Conservation (phyloP, 2,329 filamentous ascomycete species). For the Uncinocarpus reesii region DNA sequence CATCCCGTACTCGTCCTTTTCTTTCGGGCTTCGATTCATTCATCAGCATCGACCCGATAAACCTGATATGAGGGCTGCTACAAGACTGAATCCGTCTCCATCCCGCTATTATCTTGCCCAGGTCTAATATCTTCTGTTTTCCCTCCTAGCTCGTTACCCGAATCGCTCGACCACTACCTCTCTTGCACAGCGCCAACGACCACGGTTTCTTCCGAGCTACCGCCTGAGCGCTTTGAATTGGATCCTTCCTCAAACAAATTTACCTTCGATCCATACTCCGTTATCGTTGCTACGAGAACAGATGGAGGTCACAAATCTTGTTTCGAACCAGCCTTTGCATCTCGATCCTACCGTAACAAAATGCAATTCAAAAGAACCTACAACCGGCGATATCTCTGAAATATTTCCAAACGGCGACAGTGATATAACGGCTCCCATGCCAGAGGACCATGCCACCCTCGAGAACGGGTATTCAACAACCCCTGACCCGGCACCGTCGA, state of each 20-base stretch:
- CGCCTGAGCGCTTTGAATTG: not conserved
- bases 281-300: slow-evolving; percentile 14
- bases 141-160: not conserved
- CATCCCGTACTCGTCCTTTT: not conserved
- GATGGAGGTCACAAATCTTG: slow-evolving; percentile 18
- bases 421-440: slow-evolving; percentile 23
- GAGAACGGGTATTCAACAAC: slow-evolving; percentile 29
- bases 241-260: not conserved
- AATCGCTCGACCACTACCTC: not conserved
- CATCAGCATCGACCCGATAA: not conserved
- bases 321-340: slow-evolving; percentile 13
- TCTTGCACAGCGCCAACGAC: not conserved
- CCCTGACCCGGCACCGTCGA: slow-evolving; percentile 25
- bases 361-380: not conserved
- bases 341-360: not conserved
- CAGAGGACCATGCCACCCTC: slow-evolving; percentile 27
- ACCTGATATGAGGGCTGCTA: not conserved
- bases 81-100: not conserved
- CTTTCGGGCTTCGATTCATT: not conserved
- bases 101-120: not conserved
- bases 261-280: not conserved
- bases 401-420: slow-evolving; percentile 19
- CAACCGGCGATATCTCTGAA: slow-evolving; percentile 23
- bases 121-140: slow-evolving; percentile 1
- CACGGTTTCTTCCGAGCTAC: slow-evolving; percentile 5